Conservation (phyloP, 2,329 filamentous ascomycete species). For the Hypoxylon sp. region DNA sequence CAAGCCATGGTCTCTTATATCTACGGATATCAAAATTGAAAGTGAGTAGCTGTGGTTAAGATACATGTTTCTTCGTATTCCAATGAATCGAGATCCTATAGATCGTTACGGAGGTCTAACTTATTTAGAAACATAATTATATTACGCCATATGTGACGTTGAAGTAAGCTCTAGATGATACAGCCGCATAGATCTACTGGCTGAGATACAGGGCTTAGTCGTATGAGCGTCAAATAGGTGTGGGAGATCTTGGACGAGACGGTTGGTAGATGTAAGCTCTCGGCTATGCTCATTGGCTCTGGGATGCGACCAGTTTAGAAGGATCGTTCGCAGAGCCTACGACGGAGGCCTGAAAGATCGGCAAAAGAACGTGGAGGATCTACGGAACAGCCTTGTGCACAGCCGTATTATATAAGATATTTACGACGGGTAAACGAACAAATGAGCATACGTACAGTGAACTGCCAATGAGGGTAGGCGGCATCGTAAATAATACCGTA, state of each 20-base stretch:
- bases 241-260: neutral
- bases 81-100: neutral
- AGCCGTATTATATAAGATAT: neutral
- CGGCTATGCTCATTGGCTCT: conserved; percentile 1
- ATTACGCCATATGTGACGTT: conserved; percentile 12
- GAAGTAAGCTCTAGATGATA: conserved; percentile 12
- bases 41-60: neutral
- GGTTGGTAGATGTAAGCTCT: neutral
- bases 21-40: neutral
- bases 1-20: conserved; percentile 7
- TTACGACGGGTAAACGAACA: neutral
- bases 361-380: conserved; percentile 4
- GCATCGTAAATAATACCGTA: no score
- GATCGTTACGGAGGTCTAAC: neutral
- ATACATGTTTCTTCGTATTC: neutral
- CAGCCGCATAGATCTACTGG: conserved; percentile 12
- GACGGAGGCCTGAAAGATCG: neutral
- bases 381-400: conserved; percentile 1
- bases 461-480: neutral
- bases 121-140: conserved; percentile 3
- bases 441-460: neutral
- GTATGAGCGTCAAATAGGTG: conserved; percentile 3
- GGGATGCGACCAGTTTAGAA: neutral
- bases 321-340: neutral
- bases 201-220: conserved; percentile 8